Conservation (phyloP, 257 asterid genomes). For the Paraleonurus japonicus region DNA sequence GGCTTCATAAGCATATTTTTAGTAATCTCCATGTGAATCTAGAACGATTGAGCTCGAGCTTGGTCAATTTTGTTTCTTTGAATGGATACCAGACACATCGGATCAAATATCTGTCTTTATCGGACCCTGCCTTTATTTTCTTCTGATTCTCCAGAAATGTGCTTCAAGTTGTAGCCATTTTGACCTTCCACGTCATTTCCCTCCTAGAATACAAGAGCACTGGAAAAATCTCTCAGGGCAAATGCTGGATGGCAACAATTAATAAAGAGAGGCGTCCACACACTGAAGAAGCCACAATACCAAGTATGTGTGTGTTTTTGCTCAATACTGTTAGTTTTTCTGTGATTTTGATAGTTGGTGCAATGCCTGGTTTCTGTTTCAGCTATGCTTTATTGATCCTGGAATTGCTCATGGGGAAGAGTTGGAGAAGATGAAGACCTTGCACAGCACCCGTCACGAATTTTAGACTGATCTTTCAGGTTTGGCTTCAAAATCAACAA, state of each 20-base stretch:
- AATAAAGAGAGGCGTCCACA: constrained; percentile 82
- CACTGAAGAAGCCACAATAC: constrained; percentile 67
- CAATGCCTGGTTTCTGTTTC: constrained; percentile 20
- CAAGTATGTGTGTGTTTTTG: constrained; percentile 51
- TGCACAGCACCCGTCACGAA: constrained; percentile 52
- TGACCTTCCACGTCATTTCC: constrained; percentile 6
- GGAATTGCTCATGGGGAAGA: constrained; percentile 76
- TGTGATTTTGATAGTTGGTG: neutral
- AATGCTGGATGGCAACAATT: constrained; percentile 78
- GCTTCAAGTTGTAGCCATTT: neutral
- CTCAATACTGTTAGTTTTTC: constrained; percentile 2
- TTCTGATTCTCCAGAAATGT: constrained; percentile 1
- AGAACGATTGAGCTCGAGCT: no score
- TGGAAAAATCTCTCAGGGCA: constrained; percentile 42
- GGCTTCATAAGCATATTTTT: no score
- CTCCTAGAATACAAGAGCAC: constrained; percentile 57
- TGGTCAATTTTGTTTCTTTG: no score
- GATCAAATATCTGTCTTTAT: no score
- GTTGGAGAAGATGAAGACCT: constrained; percentile 64
- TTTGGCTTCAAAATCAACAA: no score
- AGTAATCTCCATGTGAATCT: no score
- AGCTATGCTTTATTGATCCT: constrained; percentile 77
- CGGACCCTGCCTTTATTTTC: neutral
- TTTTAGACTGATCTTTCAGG: constrained; percentile 35
- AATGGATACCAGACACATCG: no score